Evolutionary conservation across 768 basidiomycete genomes (phyloP).

Genomic region (Tulasnella sp.): DNA sequence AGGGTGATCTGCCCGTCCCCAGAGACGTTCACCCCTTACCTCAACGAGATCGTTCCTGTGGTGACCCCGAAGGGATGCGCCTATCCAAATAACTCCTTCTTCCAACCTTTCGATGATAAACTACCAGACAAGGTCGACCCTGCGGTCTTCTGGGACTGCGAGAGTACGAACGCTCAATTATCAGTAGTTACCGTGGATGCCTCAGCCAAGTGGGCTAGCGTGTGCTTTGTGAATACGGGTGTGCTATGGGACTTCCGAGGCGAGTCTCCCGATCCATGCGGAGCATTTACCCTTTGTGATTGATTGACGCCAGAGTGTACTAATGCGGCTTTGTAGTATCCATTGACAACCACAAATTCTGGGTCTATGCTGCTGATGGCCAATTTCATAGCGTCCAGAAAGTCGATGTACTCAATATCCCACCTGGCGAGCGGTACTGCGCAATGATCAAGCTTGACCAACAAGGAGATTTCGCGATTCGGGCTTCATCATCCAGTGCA

Average conservation of each 20-base stretch:
- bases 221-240: not conserved
- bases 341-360: constrained; percentile 13
- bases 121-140: constrained; percentile 6
- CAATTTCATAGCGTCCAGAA: not conserved
- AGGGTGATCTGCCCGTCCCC: not conserved
- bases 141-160: constrained; percentile 12
- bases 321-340: not conserved
- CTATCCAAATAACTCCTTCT: constrained; percentile 1
- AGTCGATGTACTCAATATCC: constrained; percentile 14
- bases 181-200: not conserved
- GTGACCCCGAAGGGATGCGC: constrained; percentile 14
- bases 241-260: constrained; percentile 16
- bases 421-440: constrained; percentile 1
- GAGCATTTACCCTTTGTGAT: not conserved
- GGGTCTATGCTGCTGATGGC: constrained; percentile 19
- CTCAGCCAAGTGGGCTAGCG: not conserved
- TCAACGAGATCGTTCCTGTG: not conserved
- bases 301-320: not conserved
- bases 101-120: constrained; percentile 14
- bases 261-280: not conserved
- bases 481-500: not conserved
- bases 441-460: constrained; percentile 23
- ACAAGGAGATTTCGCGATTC: constrained; percentile 13
- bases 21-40: constrained; percentile 11
- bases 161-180: constrained; percentile 2